Conservation (phyloP, 2,329 filamentous ascomycete species). For the Rutstroemia sydowiana region DNA sequence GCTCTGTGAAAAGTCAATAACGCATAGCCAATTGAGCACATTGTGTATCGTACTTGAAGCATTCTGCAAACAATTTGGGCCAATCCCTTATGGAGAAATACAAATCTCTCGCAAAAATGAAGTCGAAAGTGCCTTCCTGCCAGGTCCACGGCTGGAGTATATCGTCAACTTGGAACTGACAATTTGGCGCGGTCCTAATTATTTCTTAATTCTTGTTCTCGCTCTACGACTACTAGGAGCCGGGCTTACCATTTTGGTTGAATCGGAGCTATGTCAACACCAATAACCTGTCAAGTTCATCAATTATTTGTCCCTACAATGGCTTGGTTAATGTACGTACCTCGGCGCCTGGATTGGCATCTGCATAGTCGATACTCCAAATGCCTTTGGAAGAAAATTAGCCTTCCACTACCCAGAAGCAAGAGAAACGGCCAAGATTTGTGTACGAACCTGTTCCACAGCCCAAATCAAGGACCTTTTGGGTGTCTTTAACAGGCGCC, state of each 20-base stretch:
- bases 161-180: constrained; percentile 29
- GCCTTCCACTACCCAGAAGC: constrained; percentile 21
- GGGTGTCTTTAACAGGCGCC: constrained; percentile 25
- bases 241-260: constrained; percentile 19
- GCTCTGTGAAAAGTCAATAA: constrained; percentile 16
- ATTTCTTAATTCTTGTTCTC: not conserved
- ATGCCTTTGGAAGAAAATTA: constrained; percentile 10
- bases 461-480: constrained; percentile 32
- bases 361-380: constrained; percentile 25
- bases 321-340: constrained; percentile 24
- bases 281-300: constrained; percentile 12
- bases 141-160: constrained; percentile 27
- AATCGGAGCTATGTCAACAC: constrained; percentile 21
- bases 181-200: constrained; percentile 20
- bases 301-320: not conserved
- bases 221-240: not conserved
- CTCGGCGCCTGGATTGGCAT: constrained; percentile 27
- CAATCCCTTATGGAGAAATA: not conserved
- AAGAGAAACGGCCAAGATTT: not conserved
- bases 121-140: constrained; percentile 11
- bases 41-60: constrained; percentile 8
- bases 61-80: not conserved
- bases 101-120: not conserved
- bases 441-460: constrained; percentile 14
- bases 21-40: constrained; percentile 1